Base-by-base conservation (phyloP, 495 filamentous ascomycete genomes). In the Aspergillus kassunensis region DNA sequence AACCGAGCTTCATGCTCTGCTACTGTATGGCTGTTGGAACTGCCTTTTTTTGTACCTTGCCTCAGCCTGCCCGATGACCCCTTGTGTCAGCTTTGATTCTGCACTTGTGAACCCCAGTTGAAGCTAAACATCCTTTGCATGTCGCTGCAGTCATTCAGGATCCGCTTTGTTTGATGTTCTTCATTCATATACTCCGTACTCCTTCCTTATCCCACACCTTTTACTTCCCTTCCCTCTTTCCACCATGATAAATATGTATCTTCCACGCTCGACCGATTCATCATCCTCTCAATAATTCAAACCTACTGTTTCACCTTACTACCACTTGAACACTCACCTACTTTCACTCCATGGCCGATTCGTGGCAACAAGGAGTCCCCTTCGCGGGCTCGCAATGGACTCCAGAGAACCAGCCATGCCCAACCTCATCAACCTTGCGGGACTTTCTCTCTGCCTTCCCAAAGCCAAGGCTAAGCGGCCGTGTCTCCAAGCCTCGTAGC, bases 401-500 rank as follows among this genome's bases (percentile, higher is more conserved):
- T 30, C 62, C 49, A 40, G 49, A 55, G 23, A 50, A 58, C 54
- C 61, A 55, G 42, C 48, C 53, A 47, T 64, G 58, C 57, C 50
- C 45, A 33, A 56, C 57, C 21, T 43, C 63, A 21, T 52, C 63
- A 12, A 53, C 54, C 51, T 59, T 67, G 47, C 65, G 61, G 44
- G 64, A 72, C 50, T 58, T 68, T 61, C 52, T 60, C 24, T 57
- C 55, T 54, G 63, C 66, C 54, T 69, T 74, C 44, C 66, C 67
- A 37, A 63, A 57, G 29, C 58, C 68, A 10, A 66, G 65, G 53
- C 60, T 63, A 34, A 53, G 80, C 5, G 52, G 54, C 62, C 75
- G 85, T 54, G 72, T 89, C 44, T 73, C 75, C 44, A 89, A 90
- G 66, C 81, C 84, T 6, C 77, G 72, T 23, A 88, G 85, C 68